Base-by-base conservation (phyloP, 2,329 filamentous ascomycete species). In the Claviceps maximensis region DNA sequence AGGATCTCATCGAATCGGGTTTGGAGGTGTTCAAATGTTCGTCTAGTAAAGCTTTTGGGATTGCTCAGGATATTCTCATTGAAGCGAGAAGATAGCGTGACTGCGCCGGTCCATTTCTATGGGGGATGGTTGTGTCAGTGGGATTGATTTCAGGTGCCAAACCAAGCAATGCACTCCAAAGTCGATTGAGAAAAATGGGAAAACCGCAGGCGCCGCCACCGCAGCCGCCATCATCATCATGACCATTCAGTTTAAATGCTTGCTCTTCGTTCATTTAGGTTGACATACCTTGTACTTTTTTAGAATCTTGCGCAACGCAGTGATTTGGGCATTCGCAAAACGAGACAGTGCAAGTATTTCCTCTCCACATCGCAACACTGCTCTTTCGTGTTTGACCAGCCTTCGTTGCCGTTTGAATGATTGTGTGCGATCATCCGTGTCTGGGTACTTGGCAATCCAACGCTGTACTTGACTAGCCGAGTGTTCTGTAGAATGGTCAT, bases 91-190 rank as follows among this genome's bases (percentile, higher is more conserved):
- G 78, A 78, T 23, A 93, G 71, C 0, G 77, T 74, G 6, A 74
- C 74, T 23, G 87, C 89, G 42, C 82, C 82, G 3, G 87, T 91
- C 88, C 88, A 93, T 76, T 89, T 90, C 76, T 84, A 49, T 42
- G 25, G 25, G 31, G 12, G n/a, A 13, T 19, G 21, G 23, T 36
- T 19, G 19, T 36, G 46, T 48, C 29, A 48, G 46, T 36, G 15
- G 13, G 6, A 17, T 17, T 17, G 6, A 45, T 23, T 48, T 23
- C 21, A 23, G n/a, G 12, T 48, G 19, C 13, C 9, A 31, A 7
- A 19, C 19, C 13, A 44, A 13, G 41, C 21, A 21, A 9, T 45
- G 15, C 27, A 38, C 36, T 4, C 15, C 36, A 1, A 38, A 38
- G 36, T 38, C 36, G 36, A 38, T n/a, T 4, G 15, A 15, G 33